Conservation (phyloP, 495 filamentous ascomycete genomes). For the Jackrogersella minutella region DNA sequence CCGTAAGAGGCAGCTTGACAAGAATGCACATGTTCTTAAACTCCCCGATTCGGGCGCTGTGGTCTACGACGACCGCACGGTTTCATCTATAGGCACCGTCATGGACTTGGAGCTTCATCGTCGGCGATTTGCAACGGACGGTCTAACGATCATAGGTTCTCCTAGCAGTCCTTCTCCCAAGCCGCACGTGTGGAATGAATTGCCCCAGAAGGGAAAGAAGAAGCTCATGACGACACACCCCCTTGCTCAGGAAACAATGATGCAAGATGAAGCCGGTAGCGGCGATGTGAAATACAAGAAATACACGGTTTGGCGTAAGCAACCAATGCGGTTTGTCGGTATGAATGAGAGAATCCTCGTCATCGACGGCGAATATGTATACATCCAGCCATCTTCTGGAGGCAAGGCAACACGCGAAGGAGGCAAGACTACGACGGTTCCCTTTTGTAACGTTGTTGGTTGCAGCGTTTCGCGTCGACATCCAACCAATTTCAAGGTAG, state of each 20-base stretch:
- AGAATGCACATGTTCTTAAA: constrained; percentile 87
- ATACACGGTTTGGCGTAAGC: constrained; percentile 91
- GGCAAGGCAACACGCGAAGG: constrained; percentile 66
- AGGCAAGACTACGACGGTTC: constrained; percentile 86
- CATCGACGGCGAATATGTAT: constrained; percentile 95
- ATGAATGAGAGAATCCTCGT: constrained; percentile 83
- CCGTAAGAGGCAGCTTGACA: constrained; percentile 87
- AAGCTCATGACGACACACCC: constrained; percentile 74
- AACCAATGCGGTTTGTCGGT: constrained; percentile 90
- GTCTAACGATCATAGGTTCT: constrained; percentile 76
- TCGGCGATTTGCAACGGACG: constrained; percentile 83
- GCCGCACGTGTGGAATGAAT: constrained; percentile 65
- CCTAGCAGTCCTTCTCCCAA: constrained; percentile 85
- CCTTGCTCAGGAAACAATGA: constrained; percentile 69
- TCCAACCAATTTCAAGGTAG: constrained; percentile 87
- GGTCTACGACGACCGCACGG: constrained; percentile 81
- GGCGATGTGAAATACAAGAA: constrained; percentile 74
- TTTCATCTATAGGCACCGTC: constrained; percentile 84
- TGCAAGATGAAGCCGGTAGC: constrained; percentile 73
- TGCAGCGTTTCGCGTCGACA: constrained; percentile 92
- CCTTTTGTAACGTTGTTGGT: constrained; percentile 90
- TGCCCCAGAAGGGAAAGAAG: constrained; percentile 72
- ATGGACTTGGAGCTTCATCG: constrained; percentile 86
- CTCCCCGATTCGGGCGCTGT: constrained; percentile 85
- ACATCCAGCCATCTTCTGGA: constrained; percentile 79